Conservation (phyloP, 495 filamentous ascomycete species). For the Aspergillus indologenus region DNA sequence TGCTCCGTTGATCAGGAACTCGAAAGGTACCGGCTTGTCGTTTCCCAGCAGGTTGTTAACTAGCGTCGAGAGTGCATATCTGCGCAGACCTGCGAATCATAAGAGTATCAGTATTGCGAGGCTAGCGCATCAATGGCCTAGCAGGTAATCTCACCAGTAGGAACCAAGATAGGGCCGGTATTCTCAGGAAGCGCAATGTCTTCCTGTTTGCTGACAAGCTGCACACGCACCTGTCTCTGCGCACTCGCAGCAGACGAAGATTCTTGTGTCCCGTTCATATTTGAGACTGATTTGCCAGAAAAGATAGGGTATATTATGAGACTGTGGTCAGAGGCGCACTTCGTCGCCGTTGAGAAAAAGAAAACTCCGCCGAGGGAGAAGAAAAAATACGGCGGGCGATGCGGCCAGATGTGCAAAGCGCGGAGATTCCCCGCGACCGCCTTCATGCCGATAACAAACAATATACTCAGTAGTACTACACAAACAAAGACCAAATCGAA, state of each 20-base stretch:
- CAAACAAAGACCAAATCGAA: background rate
- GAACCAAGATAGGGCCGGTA: conserved; percentile 60
- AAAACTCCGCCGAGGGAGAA: conserved; percentile 30
- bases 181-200: conserved; percentile 61
- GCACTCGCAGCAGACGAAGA: conserved; percentile 21
- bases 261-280: conserved; percentile 33
- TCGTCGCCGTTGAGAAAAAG: conserved; percentile 31
- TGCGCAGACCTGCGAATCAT: conserved; percentile 61
- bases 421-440: conserved; percentile 33
- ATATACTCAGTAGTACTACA: too few species aligned
- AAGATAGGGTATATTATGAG: conserved; percentile 14
- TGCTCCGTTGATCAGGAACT: conserved; percentile 89
- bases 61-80: conserved; percentile 87
- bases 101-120: conserved; percentile 13
- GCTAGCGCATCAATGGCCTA: background rate
- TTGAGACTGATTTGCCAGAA: conserved; percentile 17
- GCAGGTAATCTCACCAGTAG: conserved; percentile 51
- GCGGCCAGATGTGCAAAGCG: conserved; percentile 45
- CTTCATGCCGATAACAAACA: background rate
- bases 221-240: conserved; percentile 58
- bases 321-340: conserved; percentile 16
- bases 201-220: conserved; percentile 54
- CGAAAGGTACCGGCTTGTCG: conserved; percentile 80
- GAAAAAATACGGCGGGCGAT: conserved; percentile 48
- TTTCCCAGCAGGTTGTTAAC: conserved; percentile 88